These are phyloP conservation scores for Vanrija sp. DNA, from an alignment of 1,284 basidiomycete species.

Conservation along the genomic window DNA sequence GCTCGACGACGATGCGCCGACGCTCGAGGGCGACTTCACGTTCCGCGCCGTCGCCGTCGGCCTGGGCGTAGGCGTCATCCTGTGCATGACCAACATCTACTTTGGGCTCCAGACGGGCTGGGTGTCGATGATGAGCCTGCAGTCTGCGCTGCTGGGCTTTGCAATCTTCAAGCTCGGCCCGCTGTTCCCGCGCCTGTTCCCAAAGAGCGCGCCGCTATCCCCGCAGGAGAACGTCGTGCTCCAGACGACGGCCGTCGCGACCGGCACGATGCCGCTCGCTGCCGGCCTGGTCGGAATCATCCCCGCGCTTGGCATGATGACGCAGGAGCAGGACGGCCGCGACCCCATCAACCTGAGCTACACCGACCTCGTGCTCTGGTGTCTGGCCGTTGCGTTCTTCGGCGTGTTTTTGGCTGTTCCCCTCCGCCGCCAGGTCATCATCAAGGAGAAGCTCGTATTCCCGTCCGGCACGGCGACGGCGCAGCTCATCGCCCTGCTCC, in stretches of 20 bases:
- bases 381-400: constrained; percentile 72
- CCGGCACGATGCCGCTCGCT: constrained; percentile 77
- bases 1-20: constrained; percentile 19
- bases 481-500: constrained; percentile 89
- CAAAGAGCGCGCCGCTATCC: constrained; percentile 55
- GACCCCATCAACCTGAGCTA: constrained; percentile 71
- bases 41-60: constrained; percentile 46
- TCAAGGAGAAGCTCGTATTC: constrained; percentile 88
- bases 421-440: constrained; percentile 90
- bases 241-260: constrained; percentile 92
- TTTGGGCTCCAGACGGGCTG: constrained; percentile 50
- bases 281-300: constrained; percentile 94
- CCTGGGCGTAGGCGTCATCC: constrained; percentile 42
- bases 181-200: constrained; percentile 53
- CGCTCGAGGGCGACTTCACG: constrained; percentile 42
- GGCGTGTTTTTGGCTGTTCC: constrained; percentile 93
- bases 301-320: constrained; percentile 78
- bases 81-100: constrained; percentile 51
- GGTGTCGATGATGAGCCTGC: constrained; percentile 77
- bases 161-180: constrained; percentile 67
- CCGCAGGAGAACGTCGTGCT: constrained; percentile 89
- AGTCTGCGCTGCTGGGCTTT: constrained; percentile 87
- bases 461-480: constrained; percentile 96
- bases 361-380: constrained; percentile 70
- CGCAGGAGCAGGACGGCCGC: constrained; percentile 67